phyloP scores from a whole-genome alignment of 441 rosid genomes.

The California macrophylla region DNA sequence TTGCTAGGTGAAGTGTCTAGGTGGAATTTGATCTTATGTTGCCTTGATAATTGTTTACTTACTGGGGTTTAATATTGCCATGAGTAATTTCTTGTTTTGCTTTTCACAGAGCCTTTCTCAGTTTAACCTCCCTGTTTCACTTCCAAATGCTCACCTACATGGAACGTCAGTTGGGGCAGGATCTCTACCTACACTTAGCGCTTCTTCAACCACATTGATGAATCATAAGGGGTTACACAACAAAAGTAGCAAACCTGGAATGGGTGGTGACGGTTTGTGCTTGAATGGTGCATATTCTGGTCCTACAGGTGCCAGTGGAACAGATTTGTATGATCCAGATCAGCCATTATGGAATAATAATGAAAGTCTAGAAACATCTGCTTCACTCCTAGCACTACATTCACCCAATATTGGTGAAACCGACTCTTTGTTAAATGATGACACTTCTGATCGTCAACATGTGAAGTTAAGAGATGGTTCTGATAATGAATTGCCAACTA shows the following conservation, averaged over 20 bases:
- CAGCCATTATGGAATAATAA: conserved; percentile 88
- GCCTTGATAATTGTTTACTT: background rate
- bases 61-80: conserved; percentile 1
- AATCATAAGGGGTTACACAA: conserved; percentile 45
- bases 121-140: conserved; percentile 91
- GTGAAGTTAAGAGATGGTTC: conserved; percentile 24
- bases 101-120: conserved; percentile 90
- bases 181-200: conserved; percentile 40
- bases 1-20: conserved; percentile 4
- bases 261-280: conserved; percentile 49
- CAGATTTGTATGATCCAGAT: conserved; percentile 96
- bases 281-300: conserved; percentile 49
- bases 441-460: conserved; percentile 35
- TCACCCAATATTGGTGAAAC: conserved; percentile 49
- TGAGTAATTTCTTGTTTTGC: conserved; percentile 21
- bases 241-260: conserved; percentile 49
- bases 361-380: conserved; percentile 54
- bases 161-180: conserved; percentile 55
- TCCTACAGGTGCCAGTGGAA: conserved; percentile 38
- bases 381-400: conserved; percentile 38
- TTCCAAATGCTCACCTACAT: conserved; percentile 60
- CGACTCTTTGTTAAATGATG: conserved; percentile 41
- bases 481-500: conserved; percentile 36
- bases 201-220: conserved; percentile 43
- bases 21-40: background rate